A percentile compares a stretch with the other conserved stretches of the same genome.
phyloP scores from a whole-genome alignment of 805 yeast species.

The Starmerella sp. region DNA sequence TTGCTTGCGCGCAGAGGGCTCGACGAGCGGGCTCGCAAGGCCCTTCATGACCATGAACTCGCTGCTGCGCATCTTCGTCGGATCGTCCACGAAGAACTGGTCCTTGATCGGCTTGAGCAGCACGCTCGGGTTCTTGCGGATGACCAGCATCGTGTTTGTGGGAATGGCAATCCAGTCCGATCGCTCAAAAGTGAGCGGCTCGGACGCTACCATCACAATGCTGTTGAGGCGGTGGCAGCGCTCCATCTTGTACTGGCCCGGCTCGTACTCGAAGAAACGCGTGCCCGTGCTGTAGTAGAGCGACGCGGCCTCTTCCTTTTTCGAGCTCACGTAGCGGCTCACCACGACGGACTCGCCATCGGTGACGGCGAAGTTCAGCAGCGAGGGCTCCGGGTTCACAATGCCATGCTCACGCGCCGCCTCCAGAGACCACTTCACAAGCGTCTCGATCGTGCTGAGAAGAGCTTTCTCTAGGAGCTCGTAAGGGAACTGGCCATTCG shows the following conservation, averaged over 20 bases:
- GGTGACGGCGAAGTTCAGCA: conserved; percentile 87
- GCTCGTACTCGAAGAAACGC: conserved; percentile 75
- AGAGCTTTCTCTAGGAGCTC: conserved; percentile 55
- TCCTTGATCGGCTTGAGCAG: conserved; percentile 81
- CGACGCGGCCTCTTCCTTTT: conserved; percentile 91
- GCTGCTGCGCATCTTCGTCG: conserved; percentile 56
- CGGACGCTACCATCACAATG: conserved; percentile 93
- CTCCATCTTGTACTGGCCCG: conserved; percentile 91
- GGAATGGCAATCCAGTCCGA: conserved; percentile 98
- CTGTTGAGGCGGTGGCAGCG: conserved; percentile 84
- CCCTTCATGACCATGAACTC: conserved; percentile 85
- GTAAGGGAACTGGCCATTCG: conserved; percentile 40
- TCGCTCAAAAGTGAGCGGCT: conserved; percentile 90
- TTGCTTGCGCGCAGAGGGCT: conserved; percentile 34
- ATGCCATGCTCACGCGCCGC: conserved; percentile 32
- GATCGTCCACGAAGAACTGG: conserved; percentile 71
- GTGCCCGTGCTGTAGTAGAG: conserved; percentile 91
- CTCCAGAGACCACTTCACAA: conserved; percentile 70
- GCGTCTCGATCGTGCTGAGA: conserved; percentile 56
- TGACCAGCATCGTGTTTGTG: conserved; percentile 64
- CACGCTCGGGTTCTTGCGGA: conserved; percentile 76
- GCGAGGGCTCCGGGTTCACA: conserved; percentile 53
- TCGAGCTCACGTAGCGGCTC: conserved; percentile 77
- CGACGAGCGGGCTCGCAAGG: conserved; percentile 80
- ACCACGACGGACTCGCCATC: conserved; percentile 83